Base-by-base conservation (phyloP, 305 asterid genomes). In the Solanum hybrid region DNA sequence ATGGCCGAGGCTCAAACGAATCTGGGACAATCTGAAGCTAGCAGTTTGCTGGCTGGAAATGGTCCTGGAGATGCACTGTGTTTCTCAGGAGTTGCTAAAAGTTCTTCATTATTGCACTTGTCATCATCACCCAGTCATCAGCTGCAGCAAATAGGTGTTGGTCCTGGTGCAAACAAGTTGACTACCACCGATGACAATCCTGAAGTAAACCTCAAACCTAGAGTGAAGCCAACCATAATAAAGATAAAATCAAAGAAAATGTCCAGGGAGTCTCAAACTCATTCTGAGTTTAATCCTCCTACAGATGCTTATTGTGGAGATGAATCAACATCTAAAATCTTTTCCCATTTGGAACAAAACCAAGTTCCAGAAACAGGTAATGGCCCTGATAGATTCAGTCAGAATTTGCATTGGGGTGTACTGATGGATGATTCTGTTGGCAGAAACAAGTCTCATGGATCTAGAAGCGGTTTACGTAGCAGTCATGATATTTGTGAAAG, bases 241-340 rank as follows among this genome's bases (percentile, higher is more conserved):
- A 97, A 92, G 90, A 91, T 96, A 87, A 97, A 95, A 92, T 86
- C 95, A 79, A 95, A 75, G 90, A 93, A 91, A 72, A 66, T 86
- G 90, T 81, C 81, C 32, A 92, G 88, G 91, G 95, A 91, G 86
- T 88, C 91, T 80, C 79, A 64, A 80, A 78, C 60, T 91, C 89
- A 91, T 91, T 76, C 92, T 31, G 80, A 88, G 78, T 86, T 38
- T 88, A 92, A 89, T 78, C 87, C 36, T 89, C 91, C 92, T 56
- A 37, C 75, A 69, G 79, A 77, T 78, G 64, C 82, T 88, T 26
- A 56, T 78, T 40, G 77, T 89, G 90, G 69, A 69, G 95, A 90
- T 89, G 93, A 89, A 89, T 89, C 92, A 88, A 89, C 90, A 40
- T 89, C 95, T 90, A 84, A 89, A 91, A 69, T 75, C 71, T 77